Percentiles rank a stretch among this genome's conserved stretches.
Conservation (phyloP, 2,329 filamentous ascomycete species). For the Parascedosporium putredinis region DNA sequence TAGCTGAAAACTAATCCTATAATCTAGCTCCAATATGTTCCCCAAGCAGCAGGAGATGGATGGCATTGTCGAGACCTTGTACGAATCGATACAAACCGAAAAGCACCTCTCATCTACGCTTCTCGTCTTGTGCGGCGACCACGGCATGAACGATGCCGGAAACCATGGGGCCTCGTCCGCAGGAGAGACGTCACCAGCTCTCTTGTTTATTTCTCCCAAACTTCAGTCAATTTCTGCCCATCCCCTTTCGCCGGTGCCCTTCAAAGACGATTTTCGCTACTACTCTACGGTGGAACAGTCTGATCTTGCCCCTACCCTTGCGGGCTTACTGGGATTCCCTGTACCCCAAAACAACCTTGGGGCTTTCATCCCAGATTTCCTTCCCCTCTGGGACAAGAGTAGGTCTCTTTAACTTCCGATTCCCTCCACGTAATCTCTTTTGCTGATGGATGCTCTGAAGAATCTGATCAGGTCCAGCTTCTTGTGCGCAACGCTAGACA, state of each 20-base stretch:
- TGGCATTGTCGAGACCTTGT: conserved; percentile 64
- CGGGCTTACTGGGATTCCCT: conserved; percentile 76
- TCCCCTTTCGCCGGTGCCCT: conserved; percentile 41
- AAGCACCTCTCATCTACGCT: conserved; percentile 67
- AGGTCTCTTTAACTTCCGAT: conserved; percentile 15
- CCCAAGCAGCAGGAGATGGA: conserved; percentile 96
- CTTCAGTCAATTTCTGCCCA: conserved; percentile 45
- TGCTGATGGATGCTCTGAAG: conserved; percentile 14
- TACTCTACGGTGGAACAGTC: conserved; percentile 86
- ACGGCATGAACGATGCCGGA: conserved; percentile 98
- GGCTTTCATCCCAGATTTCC: conserved; percentile 68
- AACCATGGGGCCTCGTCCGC: conserved; percentile 92
- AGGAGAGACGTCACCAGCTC: conserved; percentile 85
- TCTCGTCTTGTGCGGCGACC: conserved; percentile 81
- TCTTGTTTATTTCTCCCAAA: conserved; percentile 85
- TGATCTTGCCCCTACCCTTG: conserved; percentile 83
- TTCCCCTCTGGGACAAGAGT: conserved; percentile 66
- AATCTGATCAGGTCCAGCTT: conserved; percentile 51
- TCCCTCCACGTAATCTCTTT: background rate
- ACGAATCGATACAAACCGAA: conserved; percentile 59
- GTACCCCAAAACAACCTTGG: conserved; percentile 85
- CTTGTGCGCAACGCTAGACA: conserved; percentile 71
- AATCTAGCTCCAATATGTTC: conserved; percentile 69
- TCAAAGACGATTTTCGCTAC: conserved; percentile 65
- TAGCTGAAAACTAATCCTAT: conserved; percentile 4